A percentile compares a stretch with the other conserved stretches of the same genome.
Conservation (phyloP, 352 stramenopile species). For the Phytopythium delawarense region DNA sequence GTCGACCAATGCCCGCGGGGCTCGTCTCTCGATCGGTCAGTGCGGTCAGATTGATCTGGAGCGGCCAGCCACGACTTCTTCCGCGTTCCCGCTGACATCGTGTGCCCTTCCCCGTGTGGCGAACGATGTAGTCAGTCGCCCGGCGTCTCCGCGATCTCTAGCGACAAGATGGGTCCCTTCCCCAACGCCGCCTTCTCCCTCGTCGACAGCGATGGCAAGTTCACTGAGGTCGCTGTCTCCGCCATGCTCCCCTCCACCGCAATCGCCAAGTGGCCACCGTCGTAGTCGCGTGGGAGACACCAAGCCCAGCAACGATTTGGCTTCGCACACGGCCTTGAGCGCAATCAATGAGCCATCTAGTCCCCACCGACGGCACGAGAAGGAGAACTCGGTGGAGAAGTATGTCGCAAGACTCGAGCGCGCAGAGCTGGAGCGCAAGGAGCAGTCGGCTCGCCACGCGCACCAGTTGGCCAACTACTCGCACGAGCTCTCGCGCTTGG, state of each 20-base stretch:
- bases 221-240: neutral
- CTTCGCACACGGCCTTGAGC: neutral
- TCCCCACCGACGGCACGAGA: neutral
- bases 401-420: constrained; percentile 31
- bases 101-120: neutral
- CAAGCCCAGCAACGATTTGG: neutral
- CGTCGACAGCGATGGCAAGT: neutral
- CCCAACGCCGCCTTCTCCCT: neutral
- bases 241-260: neutral
- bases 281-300: neutral
- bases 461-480: constrained; percentile 68
- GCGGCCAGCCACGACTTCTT: neutral
- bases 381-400: constrained; percentile 18
- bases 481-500: constrained; percentile 58
- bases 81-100: neutral
- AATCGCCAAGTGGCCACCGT: neutral
- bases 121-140: neutral
- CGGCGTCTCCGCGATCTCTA: neutral
- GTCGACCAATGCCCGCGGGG: neutral
- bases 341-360: neutral
- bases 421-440: constrained; percentile 47
- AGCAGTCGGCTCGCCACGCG: constrained; percentile 35
- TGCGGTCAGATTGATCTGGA: neutral
- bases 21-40: constrained; percentile 1
- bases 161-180: neutral